A percentile compares a stretch with the other conserved stretches of the same genome.
Conservation (phyloP, 2,329 filamentous ascomycete species). For the Trichoderma endophyticum region DNA sequence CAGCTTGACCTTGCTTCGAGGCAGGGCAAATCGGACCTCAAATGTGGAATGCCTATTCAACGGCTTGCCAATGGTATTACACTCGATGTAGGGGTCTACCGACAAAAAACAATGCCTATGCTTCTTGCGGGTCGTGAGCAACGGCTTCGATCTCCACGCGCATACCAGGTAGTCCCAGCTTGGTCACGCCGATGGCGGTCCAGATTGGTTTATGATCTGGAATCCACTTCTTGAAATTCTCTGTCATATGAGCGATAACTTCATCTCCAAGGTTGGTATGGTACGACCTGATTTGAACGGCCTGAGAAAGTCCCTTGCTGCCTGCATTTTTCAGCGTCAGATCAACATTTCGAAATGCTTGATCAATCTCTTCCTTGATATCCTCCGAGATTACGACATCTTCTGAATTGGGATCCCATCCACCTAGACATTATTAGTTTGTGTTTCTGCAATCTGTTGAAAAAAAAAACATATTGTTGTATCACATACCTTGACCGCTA, state of each 20-base stretch:
- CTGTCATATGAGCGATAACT: background rate
- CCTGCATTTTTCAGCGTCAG: background rate
- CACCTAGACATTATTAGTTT: background rate
- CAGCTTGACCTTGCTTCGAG: no score
- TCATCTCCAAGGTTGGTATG: background rate
- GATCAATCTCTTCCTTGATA: background rate
- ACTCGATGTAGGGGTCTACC: background rate
- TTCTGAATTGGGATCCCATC: background rate
- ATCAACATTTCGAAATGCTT: background rate
- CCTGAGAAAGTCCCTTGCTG: background rate
- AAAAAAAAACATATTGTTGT: background rate
- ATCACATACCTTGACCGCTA: background rate
- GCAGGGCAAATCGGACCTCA: no score
- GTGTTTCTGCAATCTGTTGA: background rate
- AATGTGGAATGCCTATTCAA: background rate
- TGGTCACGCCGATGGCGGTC: background rate
- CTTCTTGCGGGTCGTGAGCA: background rate
- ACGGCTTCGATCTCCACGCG: background rate
- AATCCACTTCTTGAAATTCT: background rate
- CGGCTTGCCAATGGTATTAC: background rate
- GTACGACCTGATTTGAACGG: background rate
- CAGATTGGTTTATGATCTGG: background rate
- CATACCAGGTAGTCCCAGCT: background rate
- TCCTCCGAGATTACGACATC: background rate
- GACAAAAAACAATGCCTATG: background rate